Percentiles rank a stretch among this genome's conserved stretches.
phyloP scores from a whole-genome alignment of 2,329 filamentous ascomycete genomes.

The Stachybotrys echinatus region DNA sequence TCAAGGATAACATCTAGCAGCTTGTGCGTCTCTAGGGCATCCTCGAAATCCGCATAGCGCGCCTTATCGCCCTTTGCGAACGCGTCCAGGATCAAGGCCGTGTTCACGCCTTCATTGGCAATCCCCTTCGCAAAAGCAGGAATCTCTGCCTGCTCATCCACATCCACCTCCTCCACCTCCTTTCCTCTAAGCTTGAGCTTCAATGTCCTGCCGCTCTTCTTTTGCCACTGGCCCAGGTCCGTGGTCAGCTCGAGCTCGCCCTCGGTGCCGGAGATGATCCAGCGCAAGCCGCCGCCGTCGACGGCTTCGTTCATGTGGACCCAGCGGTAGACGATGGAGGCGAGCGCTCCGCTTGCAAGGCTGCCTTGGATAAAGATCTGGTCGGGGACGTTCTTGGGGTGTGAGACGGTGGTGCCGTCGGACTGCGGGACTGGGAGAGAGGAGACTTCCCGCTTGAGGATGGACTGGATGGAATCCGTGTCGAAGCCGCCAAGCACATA shows the following conservation, averaged over 20 bases:
- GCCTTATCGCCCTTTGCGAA: neutral
- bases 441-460: slow-evolving; percentile 2
- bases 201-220: neutral
- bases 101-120: neutral
- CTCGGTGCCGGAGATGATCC: slow-evolving; percentile 8
- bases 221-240: neutral
- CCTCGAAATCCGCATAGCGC: neutral
- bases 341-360: slow-evolving; percentile 3
- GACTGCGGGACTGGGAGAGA: neutral
- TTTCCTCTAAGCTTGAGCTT: neutral
- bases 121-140: neutral
- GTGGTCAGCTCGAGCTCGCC: slow-evolving; percentile 5
- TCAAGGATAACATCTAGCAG: neutral
- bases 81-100: neutral
- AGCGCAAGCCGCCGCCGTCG: slow-evolving; percentile 5
- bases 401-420: neutral
- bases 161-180: neutral
- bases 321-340: slow-evolving; percentile 3
- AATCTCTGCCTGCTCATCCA: neutral
- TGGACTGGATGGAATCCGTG: slow-evolving; percentile 2
- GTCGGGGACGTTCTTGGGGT: slow-evolving; percentile 4
- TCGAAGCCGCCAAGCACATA: slow-evolving; percentile 6
- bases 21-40: neutral
- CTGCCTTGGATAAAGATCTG: slow-evolving; percentile 6
- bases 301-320: slow-evolving; percentile 1